Conservation (phyloP, 106 monocot genomes). For the Narthecium ossifragum region DNA sequence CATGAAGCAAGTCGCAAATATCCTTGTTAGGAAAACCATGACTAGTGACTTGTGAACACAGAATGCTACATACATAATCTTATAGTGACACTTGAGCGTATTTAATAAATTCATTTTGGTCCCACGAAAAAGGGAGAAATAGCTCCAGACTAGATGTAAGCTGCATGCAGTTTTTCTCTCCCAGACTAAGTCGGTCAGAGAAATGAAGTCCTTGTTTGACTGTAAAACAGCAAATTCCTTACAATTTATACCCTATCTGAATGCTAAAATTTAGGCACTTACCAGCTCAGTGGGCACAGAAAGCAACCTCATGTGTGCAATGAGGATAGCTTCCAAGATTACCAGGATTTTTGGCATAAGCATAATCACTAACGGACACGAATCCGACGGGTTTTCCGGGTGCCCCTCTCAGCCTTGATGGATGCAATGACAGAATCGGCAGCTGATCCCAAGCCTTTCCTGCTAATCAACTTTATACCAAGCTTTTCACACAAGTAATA, state of each 20-base stretch:
- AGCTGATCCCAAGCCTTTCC: conserved; percentile 80
- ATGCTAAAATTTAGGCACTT: not conserved
- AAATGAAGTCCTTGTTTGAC: too few species aligned
- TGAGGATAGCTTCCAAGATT: not conserved
- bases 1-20: too few species aligned
- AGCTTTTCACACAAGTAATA: conserved; percentile 74
- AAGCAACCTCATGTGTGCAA: not conserved
- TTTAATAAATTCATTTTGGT: too few species aligned
- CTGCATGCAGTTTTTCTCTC: too few species aligned
- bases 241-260: not conserved
- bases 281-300: not conserved
- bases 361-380: not conserved
- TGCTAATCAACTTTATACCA: conserved; percentile 78
- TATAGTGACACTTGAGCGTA: too few species aligned
- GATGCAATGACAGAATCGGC: conserved; percentile 86
- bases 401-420: conserved; percentile 83
- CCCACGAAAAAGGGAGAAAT: too few species aligned
- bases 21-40: too few species aligned
- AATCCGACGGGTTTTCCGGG: conserved; percentile 9
- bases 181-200: too few species aligned
- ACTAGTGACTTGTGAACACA: too few species aligned
- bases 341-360: not conserved
- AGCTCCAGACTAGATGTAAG: too few species aligned
- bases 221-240: not conserved
- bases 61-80: too few species aligned